Evolutionary conservation across 192 early-diverging fungal species (phyloP), one percentile per base, ranked within the genome.

Genomic region (Coemansia sp.): DNA sequence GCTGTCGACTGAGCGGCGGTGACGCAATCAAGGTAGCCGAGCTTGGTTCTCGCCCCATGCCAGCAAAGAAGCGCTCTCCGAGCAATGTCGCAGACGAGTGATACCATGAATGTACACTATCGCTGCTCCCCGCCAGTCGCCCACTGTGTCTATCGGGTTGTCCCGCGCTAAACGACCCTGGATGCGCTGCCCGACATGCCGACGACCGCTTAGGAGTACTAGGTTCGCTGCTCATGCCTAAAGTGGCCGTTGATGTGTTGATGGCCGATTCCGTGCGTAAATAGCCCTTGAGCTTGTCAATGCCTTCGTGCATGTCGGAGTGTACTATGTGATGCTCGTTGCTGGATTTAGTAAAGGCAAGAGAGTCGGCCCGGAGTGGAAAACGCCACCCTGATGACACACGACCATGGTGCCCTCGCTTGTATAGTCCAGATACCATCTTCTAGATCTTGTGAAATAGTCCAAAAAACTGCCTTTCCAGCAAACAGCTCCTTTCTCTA

Each of bases 281-380:
- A 33, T 80, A 80, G 38, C 53, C 63, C 13, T 71, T 67, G 14
- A 80, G 73, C 63, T 65, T 42, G 23, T 80, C 73, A 33, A 80
- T 64, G 35, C 69, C 69, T 13, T 69, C 61, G 33, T 75, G 69
- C 34, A 62, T 75, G 24, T 61, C 57, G 20, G 60, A 21, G 18
- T 80, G 78, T 24, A 80, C 69, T 35, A 80, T 80, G 40, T 80
- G 78, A 56, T 71, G 78, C 28, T 61, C 16, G 26, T 31, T 37
- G 21, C 14, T 14, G 5, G 68, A 37, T 59, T 62, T 69, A 1
- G 66, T 10, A 34, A 62, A 59, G 5, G 65, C 37, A 18, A 74
- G 65, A 40, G 72, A 68, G 43, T 79, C 77, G 28, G 56, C 42
- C 39, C 77, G 71, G 9, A 68, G 40, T 18, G 71, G 73, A 26